Conservation (phyloP, 352 stramenopile species). For the Phytophthora melonis region DNA sequence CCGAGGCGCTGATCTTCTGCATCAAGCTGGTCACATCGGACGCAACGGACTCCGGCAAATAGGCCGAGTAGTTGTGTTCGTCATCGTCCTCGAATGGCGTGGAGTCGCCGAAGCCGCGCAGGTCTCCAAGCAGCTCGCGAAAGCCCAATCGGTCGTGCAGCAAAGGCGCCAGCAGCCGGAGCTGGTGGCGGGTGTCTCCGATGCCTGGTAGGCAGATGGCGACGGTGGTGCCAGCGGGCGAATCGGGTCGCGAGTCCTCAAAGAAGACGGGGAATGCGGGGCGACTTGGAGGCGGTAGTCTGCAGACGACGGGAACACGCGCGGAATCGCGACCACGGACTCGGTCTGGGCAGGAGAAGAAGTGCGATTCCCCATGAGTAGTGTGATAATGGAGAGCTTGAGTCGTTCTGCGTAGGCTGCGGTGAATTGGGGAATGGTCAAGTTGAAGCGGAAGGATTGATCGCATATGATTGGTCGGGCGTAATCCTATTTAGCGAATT, state of each 20-base stretch:
- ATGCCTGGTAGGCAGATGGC: conserved; percentile 54
- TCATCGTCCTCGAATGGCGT: conserved; percentile 29
- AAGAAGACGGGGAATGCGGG: conserved; percentile 41
- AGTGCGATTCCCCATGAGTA: not conserved
- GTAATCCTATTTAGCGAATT: no score
- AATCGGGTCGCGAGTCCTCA: conserved; percentile 45
- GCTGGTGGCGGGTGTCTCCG: conserved; percentile 52
- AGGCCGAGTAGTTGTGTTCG: conserved; percentile 27
- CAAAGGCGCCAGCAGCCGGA: conserved; percentile 48
- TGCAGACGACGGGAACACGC: conserved; percentile 35
- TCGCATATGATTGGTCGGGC: not conserved
- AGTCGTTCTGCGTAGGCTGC: not conserved
- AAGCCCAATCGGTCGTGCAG: conserved; percentile 44
- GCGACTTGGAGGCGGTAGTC: conserved; percentile 30
- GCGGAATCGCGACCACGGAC: conserved; percentile 13
- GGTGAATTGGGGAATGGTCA: not conserved
- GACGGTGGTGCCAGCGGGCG: conserved; percentile 20
- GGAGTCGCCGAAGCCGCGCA: conserved; percentile 58
- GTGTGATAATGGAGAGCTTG: not conserved
- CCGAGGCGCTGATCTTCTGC: conserved; percentile 24
- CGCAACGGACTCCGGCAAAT: conserved; percentile 44
- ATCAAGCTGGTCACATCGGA: conserved; percentile 40
- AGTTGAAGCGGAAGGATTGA: not conserved
- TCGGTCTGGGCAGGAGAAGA: not conserved
- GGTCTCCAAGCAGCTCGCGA: conserved; percentile 47